phyloP scores from a whole-genome alignment of 2,329 filamentous ascomycete species.

The Byssochlamys sp. region DNA sequence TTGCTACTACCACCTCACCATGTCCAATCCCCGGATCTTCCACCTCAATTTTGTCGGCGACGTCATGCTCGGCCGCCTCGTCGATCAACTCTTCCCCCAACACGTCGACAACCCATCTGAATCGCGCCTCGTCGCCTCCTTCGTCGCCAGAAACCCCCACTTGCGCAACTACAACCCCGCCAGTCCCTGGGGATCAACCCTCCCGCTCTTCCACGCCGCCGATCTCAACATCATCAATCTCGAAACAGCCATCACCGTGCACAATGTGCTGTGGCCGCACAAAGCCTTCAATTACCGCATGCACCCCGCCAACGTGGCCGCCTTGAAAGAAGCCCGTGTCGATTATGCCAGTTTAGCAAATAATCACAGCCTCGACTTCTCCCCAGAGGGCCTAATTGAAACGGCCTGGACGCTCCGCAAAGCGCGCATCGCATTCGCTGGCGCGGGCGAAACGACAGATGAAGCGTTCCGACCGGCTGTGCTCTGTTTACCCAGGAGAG shows the following conservation, averaged over 20 bases:
- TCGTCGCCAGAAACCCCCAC: slow-evolving; percentile 12
- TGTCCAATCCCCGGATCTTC: slow-evolving; percentile 9
- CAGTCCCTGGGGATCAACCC: slow-evolving; percentile 27
- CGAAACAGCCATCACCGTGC: slow-evolving; percentile 29
- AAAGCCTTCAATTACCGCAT: slow-evolving; percentile 35
- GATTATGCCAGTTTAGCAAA: slow-evolving; percentile 31
- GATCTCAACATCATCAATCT: slow-evolving; percentile 33
- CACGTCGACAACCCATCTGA: slow-evolving; percentile 23
- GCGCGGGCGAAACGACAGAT: slow-evolving; percentile 21
- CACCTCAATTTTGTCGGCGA: slow-evolving; percentile 28
- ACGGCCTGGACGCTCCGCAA: slow-evolving; percentile 21
- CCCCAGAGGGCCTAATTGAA: slow-evolving; percentile 24
- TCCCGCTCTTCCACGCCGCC: slow-evolving; percentile 21
- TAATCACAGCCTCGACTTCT: slow-evolving; percentile 33
- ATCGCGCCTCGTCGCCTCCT: slow-evolving; percentile 9
- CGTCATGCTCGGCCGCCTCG: slow-evolving; percentile 34
- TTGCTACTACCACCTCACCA: background rate
- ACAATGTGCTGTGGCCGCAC: slow-evolving; percentile 23
- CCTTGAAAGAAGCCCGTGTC: slow-evolving; percentile 21
- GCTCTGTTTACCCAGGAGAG: slow-evolving; percentile 13
- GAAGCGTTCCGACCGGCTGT: slow-evolving; percentile 22
- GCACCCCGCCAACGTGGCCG: slow-evolving; percentile 28
- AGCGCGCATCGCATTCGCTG: slow-evolving; percentile 20
- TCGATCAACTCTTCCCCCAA: slow-evolving; percentile 30
- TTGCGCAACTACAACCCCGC: slow-evolving; percentile 15